phyloP scores from a whole-genome alignment of 2,329 filamentous ascomycete genomes.

The Paecilomyces fulvus region DNA sequence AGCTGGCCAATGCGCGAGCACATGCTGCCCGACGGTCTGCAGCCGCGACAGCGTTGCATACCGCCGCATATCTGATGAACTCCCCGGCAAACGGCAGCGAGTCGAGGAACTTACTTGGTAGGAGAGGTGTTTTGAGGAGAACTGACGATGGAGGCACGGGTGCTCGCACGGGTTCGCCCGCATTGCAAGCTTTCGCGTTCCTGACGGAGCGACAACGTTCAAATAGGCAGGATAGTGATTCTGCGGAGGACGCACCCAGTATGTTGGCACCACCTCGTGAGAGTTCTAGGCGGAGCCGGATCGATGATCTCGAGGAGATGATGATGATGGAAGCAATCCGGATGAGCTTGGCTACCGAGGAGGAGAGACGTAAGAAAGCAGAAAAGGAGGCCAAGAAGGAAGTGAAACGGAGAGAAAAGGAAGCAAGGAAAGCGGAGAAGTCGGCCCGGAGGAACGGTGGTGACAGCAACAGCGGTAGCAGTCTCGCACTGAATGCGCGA shows the following conservation, averaged over 20 bases:
- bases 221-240: constrained; percentile 25
- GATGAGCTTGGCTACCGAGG: constrained; percentile 81
- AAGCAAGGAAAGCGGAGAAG: constrained; percentile 66
- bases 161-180: constrained; percentile 28
- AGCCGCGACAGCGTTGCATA: constrained; percentile 87
- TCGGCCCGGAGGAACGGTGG: constrained; percentile 56
- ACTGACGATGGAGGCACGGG: constrained; percentile 25
- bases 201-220: constrained; percentile 35
- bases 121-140: constrained; percentile 43
- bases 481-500: constrained; percentile 47
- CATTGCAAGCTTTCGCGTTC: constrained; percentile 39
- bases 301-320: constrained; percentile 90
- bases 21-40: constrained; percentile 81
- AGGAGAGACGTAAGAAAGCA: constrained; percentile 78
- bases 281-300: constrained; percentile 52
- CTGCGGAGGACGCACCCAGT: constrained; percentile 24
- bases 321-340: constrained; percentile 98
- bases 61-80: constrained; percentile 84
- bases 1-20: constrained; percentile 73
- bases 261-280: constrained; percentile 36
- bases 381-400: constrained; percentile 76
- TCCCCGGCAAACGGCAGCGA: constrained; percentile 36
- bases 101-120: constrained; percentile 46
- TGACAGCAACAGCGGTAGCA: constrained; percentile 51
- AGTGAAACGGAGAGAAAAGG: constrained; percentile 76